These are phyloP conservation scores for Puccinia horiana DNA, from an alignment of 1,284 basidiomycete genomes.

Conservation along the genomic window DNA sequence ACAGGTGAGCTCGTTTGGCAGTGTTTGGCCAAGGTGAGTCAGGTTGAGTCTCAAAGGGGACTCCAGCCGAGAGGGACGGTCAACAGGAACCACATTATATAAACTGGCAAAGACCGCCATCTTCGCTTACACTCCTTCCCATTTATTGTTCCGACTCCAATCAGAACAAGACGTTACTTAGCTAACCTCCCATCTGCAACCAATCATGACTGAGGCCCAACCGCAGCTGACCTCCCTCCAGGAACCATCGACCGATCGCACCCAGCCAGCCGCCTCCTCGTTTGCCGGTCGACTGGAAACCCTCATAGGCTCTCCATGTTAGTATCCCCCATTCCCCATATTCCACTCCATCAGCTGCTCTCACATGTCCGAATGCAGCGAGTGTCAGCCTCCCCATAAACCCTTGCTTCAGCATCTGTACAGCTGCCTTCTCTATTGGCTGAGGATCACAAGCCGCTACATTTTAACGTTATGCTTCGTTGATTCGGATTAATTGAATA, in stretches of 20 bases:
- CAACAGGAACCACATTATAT: not conserved
- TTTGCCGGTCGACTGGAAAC: not conserved
- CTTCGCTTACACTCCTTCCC: too few relatives aligned
- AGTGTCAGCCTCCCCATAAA: not conserved
- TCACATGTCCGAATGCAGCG: not conserved
- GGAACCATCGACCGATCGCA: not conserved
- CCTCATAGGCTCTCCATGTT: conserved; percentile 7
- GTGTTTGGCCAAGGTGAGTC: too few relatives aligned
- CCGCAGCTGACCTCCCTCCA: not conserved
- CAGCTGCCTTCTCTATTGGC: not conserved
- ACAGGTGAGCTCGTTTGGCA: not conserved
- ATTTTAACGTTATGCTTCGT: not conserved
- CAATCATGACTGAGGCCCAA: not conserved
- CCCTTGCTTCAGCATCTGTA: not conserved
- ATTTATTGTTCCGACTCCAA: too few relatives aligned
- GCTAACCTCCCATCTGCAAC: too few relatives aligned
- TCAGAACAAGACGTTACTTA: too few relatives aligned
- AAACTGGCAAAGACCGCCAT: not conserved
- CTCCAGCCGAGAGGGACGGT: not conserved
- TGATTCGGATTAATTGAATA: not conserved
- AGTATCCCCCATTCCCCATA: not conserved
- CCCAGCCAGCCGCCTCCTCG: not conserved
- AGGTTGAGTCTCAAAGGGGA: not conserved
- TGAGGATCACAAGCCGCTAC: not conserved
- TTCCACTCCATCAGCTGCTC: not conserved